Base-by-base conservation (phyloP, 2,329 filamentous ascomycete genomes). In the Pleochaeta shiraiana region DNA sequence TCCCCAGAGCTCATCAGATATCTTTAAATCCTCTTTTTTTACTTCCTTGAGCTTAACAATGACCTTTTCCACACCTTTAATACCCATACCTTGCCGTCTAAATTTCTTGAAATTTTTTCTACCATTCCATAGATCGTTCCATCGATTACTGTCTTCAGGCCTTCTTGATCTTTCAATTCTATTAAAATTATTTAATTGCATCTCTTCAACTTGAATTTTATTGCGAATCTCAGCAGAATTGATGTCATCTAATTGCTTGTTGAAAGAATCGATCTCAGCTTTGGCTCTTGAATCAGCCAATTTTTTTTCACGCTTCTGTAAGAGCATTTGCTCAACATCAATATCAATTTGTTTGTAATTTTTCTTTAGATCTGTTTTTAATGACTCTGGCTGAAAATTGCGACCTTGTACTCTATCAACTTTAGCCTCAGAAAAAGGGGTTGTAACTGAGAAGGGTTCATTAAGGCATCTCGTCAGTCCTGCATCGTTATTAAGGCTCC, bases 101-200 rank as follows among this genome's bases (percentile, higher is more conserved):
- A 98, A 98, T 70, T 83, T 87, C 74, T 98, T 98, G 77, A 95
- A 98, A 72, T 98, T 97, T 74, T 90, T 92, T 53, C 92, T 81
- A 0, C 92, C 93, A 72, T 96, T 95, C 93, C 93, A 98, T 45
- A 79, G 80, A 0, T 89, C 84, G 68, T 96, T 83, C 91, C 92
- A 96, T 47, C 88, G 80, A 4, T 84, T 82, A 21, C 79, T 75
- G 5, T 50, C 11, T 64, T 28, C 21, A 6, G 33, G 6, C 19
- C 31, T 34, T 55, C n/a, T 55, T 21, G 12, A 19, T 26, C 33
- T 21, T 19, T 34, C 53, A 1, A 63, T 66, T 33, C 68, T 65
- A 64, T 70, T 67, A 70, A 71, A 68, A 67, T 71, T 65, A 28
- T 78, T 79, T 0, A 96, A 72, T 9, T 86, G 79, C 75, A 95